Conservation (phyloP, 148 eudicot species). For the Rhododendron molle region DNA sequence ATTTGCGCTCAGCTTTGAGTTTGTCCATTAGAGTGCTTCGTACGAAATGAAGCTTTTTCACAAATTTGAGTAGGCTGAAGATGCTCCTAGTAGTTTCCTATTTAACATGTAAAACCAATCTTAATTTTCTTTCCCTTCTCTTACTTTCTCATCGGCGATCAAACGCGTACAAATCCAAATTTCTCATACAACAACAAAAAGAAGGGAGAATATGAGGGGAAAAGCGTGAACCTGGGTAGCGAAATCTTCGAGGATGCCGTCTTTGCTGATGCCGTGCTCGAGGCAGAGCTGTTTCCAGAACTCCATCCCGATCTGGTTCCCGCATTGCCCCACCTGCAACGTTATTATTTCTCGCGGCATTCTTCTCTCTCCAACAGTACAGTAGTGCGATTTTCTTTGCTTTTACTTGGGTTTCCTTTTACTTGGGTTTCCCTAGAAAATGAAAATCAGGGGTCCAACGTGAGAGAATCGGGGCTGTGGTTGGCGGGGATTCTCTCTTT, state of each 20-base stretch:
- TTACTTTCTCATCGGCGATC: not conserved
- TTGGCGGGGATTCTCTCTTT: conserved; percentile 4
- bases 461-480: conserved; percentile 29
- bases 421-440: conserved; percentile 9
- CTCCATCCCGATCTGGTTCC: conserved; percentile 98
- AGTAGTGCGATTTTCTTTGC: not conserved
- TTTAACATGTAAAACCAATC: not conserved
- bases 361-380: conserved; percentile 11
- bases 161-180: not conserved
- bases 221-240: conserved; percentile 66
- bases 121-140: not conserved
- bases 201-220: not conserved
- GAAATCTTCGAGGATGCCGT: conserved; percentile 93
- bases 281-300: conserved; percentile 97
- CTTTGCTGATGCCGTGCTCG: conserved; percentile 91
- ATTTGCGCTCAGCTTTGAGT: no score
- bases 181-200: not conserved
- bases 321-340: conserved; percentile 93
- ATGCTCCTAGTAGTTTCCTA: not conserved
- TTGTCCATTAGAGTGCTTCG: no score
- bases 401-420: not conserved
- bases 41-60: not conserved
- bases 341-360: conserved; percentile 96
- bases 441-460: conserved; percentile 7
- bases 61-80: not conserved